A percentile compares a stretch with the other conserved stretches of the same genome.
These are phyloP conservation scores for Saccharomycopsis oosterbeekiorum DNA, from an alignment of 805 yeast genomes.

Conservation along the genomic window DNA sequence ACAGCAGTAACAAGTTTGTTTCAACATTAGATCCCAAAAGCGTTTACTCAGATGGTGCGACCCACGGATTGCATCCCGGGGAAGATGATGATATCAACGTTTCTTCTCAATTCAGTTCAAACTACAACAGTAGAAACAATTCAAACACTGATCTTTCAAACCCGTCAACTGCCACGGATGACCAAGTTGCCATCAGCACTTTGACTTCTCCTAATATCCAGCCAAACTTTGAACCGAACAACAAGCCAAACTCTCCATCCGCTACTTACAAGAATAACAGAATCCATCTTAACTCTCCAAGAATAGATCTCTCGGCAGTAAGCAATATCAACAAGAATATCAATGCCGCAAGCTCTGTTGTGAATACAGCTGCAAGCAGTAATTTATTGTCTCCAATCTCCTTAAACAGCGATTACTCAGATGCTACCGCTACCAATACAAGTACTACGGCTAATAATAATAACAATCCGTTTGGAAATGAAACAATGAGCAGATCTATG, in stretches of 20 bases:
- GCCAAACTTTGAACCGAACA: background rate
- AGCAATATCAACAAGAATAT: background rate
- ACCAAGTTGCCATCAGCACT: constrained; percentile 7
- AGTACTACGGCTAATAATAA: background rate
- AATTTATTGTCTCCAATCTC: constrained; percentile 13
- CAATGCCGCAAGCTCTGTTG: background rate
- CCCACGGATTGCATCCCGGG: background rate
- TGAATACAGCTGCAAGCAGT: background rate
- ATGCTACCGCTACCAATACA: background rate
- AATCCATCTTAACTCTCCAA: constrained; percentile 16
- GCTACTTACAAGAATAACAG: constrained; percentile 15
- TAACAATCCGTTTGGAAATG: constrained; percentile 12
- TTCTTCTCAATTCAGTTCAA: constrained; percentile 11
- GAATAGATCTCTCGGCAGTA: constrained; percentile 1
- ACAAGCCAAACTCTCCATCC: constrained; percentile 12
- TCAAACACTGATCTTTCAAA: constrained; percentile 5
- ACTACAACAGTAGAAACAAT: constrained; percentile 10
- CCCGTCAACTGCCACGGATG: background rate
- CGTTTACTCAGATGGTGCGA: background rate
- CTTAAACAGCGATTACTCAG: constrained; percentile 3
- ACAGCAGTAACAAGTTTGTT: background rate
- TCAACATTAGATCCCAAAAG: background rate
- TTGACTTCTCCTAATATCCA: constrained; percentile 14
- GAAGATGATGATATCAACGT: background rate
- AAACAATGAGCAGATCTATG: background rate